Evolutionary conservation across 2,329 filamentous ascomycete genomes (phyloP).

Genomic region (Thelonectria rubi): DNA sequence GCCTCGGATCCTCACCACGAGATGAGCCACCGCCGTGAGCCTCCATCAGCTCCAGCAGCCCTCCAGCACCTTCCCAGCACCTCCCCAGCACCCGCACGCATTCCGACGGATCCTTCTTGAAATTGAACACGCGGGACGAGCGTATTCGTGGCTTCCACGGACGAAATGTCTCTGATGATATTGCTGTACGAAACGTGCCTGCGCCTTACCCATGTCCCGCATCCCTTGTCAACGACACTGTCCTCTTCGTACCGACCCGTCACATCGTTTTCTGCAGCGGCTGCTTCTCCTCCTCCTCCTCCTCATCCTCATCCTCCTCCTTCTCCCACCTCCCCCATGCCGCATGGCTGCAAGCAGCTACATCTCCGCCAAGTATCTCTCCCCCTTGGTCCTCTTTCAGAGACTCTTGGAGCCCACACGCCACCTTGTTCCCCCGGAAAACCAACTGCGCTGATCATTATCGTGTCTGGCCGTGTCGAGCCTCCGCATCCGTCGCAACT

Average conservation of each 20-base stretch:
- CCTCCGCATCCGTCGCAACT: conserved; percentile 35
- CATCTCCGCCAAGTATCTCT: conserved; percentile 1
- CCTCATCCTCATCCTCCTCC: not conserved
- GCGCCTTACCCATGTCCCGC: conserved; percentile 7
- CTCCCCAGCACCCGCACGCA: not conserved
- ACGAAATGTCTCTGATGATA: conserved; percentile 29
- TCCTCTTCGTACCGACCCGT: not conserved
- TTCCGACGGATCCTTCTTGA: not conserved
- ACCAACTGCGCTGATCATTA: conserved; percentile 41
- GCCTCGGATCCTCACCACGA: not conserved
- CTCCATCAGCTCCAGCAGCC: not conserved
- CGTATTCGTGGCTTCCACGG: not conserved
- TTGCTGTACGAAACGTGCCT: conserved; percentile 12
- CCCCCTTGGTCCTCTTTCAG: not conserved
- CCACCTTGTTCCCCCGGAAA: conserved; percentile 39
- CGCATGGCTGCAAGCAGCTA: not conserved
- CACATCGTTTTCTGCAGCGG: conserved; percentile 5
- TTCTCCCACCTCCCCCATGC: no score
- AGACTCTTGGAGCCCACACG: conserved; percentile 31
- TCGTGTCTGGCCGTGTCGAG: conserved; percentile 40
- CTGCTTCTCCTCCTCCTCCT: not conserved
- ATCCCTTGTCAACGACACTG: conserved; percentile 7
- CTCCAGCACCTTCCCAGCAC: not conserved
- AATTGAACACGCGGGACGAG: no score
- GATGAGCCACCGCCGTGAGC: not conserved